These are phyloP conservation scores for Papiliotrema nemorosa DNA, from an alignment of 1,284 basidiomycete genomes.

Conservation along the genomic window DNA sequence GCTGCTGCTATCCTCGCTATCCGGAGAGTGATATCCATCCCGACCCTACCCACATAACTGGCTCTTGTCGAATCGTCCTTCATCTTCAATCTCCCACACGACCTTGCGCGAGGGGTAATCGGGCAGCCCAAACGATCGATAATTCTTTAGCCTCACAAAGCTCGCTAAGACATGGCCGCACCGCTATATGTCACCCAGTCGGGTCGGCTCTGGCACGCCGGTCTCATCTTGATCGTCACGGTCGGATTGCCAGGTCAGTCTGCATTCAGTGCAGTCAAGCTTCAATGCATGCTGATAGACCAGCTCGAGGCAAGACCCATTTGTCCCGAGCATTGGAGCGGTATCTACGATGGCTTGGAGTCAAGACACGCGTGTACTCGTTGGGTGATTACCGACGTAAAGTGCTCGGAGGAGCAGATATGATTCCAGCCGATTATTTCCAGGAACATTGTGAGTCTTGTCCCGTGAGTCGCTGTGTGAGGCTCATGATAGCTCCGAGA, in stretches of 20 bases:
- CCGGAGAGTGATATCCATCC: too few species aligned
- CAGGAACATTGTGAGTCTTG: constrained; percentile 59
- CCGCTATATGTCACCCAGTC: constrained; percentile 74
- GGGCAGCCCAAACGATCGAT: too few species aligned
- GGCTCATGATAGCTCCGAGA: constrained; percentile 60
- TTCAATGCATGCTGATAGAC: not conserved
- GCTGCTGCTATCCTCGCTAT: not conserved
- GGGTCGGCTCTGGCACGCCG: constrained; percentile 82
- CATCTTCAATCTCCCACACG: too few species aligned
- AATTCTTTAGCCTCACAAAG: too few species aligned
- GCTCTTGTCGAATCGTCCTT: too few species aligned
- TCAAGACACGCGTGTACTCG: constrained; percentile 90
- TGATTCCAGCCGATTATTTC: constrained; percentile 89
- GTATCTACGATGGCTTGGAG: constrained; percentile 95
- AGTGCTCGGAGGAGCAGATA: constrained; percentile 79
- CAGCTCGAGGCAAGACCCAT: constrained; percentile 90
- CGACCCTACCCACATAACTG: too few species aligned
- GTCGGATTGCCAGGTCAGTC: constrained; percentile 71
- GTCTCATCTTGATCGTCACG: constrained; percentile 87
- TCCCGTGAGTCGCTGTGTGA: not conserved
- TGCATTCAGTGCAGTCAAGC: not conserved
- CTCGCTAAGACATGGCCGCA: constrained; percentile 74
- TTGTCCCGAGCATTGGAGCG: constrained; percentile 92
- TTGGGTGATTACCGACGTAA: constrained; percentile 92
- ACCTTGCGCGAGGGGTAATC: too few species aligned